Evolutionary conservation across 2,329 filamentous ascomycete genomes (phyloP).

Genomic region (Thelonectria blattea): DNA sequence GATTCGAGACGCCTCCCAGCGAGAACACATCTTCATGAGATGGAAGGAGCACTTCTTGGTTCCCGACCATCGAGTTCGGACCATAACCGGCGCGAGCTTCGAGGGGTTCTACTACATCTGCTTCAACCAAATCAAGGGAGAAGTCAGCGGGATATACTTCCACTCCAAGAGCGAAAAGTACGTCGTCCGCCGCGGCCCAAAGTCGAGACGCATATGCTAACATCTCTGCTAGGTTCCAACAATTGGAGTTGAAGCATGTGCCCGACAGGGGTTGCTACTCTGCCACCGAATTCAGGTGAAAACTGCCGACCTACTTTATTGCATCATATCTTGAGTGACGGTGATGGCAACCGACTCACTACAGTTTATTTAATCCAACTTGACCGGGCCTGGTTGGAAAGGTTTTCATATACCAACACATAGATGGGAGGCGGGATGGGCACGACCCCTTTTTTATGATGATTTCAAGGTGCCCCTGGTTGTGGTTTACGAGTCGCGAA

Average conservation of each 20-base stretch:
- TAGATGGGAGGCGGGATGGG: slow-evolving; percentile 33
- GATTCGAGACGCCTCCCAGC: slow-evolving; percentile 75
- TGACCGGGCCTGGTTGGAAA: slow-evolving; percentile 19
- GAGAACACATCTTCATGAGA: slow-evolving; percentile 95
- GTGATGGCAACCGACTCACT: slow-evolving; percentile 13
- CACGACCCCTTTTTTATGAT: slow-evolving; percentile 30
- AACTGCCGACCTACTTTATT: background rate
- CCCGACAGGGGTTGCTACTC: slow-evolving; percentile 82
- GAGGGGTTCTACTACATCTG: slow-evolving; percentile 99
- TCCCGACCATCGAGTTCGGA: slow-evolving; percentile 89
- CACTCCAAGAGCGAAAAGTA: slow-evolving; percentile 98
- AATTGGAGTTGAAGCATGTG: slow-evolving; percentile 88
- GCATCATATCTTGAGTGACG: slow-evolving; percentile 1
- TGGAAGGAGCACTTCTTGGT: slow-evolving; percentile 99
- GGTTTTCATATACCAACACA: slow-evolving; percentile 24
- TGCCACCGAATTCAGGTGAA: slow-evolving; percentile 78
- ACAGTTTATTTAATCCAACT: slow-evolving; percentile 17
- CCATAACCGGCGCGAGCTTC: slow-evolving; percentile 92
- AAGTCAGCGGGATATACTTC: slow-evolving; percentile 94
- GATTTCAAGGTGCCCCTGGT: slow-evolving; percentile 24
- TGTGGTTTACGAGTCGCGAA: slow-evolving; percentile 24
- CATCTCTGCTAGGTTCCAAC: slow-evolving; percentile 73
- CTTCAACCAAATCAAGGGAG: slow-evolving; percentile 90
- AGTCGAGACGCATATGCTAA: slow-evolving; percentile 1
- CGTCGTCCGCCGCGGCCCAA: slow-evolving; percentile 44